A percentile compares a stretch with the other conserved stretches of the same genome.
These are phyloP conservation scores for Pichia nanzhaoensis DNA, from an alignment of 805 yeast genomes.

Conservation along the genomic window DNA sequence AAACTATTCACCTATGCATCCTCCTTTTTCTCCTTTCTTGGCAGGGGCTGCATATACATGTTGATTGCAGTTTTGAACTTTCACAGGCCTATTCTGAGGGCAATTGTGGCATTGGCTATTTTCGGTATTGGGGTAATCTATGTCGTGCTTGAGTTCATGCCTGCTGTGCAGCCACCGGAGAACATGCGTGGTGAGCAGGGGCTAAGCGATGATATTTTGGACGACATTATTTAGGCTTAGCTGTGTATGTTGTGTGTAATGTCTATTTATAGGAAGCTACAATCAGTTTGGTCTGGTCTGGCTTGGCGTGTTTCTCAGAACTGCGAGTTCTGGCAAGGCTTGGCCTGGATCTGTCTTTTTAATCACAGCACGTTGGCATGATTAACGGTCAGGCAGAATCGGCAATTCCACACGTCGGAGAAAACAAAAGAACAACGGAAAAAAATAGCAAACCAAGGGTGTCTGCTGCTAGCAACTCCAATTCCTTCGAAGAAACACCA, in stretches of 20 bases:
- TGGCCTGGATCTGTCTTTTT: too few relatives aligned
- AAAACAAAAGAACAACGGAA: not conserved
- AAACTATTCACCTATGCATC: constrained; percentile 61
- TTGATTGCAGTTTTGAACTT: constrained; percentile 43
- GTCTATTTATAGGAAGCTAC: not conserved
- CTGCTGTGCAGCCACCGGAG: constrained; percentile 72
- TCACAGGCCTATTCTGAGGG: constrained; percentile 46
- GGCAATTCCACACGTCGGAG: too few relatives aligned
- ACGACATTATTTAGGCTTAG: constrained; percentile 24
- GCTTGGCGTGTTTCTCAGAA: too few relatives aligned
- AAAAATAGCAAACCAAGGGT: not conserved
- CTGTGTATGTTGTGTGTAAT: too few relatives aligned
- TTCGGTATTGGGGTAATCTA: constrained; percentile 54
- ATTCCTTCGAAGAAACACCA: too few relatives aligned
- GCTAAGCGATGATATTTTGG: constrained; percentile 28
- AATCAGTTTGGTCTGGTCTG: too few relatives aligned
- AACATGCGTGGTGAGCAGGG: constrained; percentile 60
- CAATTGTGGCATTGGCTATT: constrained; percentile 53
- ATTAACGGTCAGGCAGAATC: too few relatives aligned
- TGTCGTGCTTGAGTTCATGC: constrained; percentile 60
- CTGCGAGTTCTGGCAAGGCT: too few relatives aligned
- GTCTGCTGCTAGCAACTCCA: too few relatives aligned
- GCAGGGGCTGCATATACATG: constrained; percentile 60
- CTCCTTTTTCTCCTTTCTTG: constrained; percentile 63
- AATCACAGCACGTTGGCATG: too few relatives aligned